Evolutionary conservation across 2,329 filamentous ascomycete genomes (phyloP), one percentile per base, ranked within the genome.

Genomic region (Cladosporium sp.): DNA sequence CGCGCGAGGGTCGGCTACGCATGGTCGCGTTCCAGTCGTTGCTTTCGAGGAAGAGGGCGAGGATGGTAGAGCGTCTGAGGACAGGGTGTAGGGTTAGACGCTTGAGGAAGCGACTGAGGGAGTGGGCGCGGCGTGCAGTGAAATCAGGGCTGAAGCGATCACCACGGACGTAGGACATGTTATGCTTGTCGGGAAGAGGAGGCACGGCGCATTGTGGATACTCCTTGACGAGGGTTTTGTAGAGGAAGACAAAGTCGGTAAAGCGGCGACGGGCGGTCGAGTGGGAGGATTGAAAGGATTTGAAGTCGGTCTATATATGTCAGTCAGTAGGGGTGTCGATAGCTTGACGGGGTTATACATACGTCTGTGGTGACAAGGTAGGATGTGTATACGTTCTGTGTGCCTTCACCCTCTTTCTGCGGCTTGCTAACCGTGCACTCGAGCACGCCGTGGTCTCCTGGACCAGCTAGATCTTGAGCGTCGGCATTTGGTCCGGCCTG

Each of bases 21-120:
- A 98, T 96, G 40, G 89, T 92, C 29, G 90, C 86, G 68, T 98
- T 97, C 93, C 93, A 98, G 69, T 98, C 93, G 20, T 79, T 81
- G 52, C 85, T 91, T 70, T 98, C 93, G 55, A 98, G 82, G 67
- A 98, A 98, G 52, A 84, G 85, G 60, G 93, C 85, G 27, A 98
- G 77, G 32, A 97, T 83, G 20, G 84, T 78, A 0, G 88, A 86
- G 50, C 91, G 83, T 20, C 93, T 86, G 41, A 98, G 80, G 15
- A 92, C 85, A 0, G 93, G 93, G 63, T 98, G 93, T 38, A 95
- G 77, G 3, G 91, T 83, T 50, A 96, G 76, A 4, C 93, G 86
- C 62, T 85, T 82, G 39, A 98, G 78, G 67, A 98, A 98, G 46
- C 93, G 86, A 69, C 94, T 85, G 46, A 98, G 78, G 3, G 91